Evolutionary conservation across 163 green algal species (phyloP), one percentile per base, ranked within the genome.

Genomic region (Trebouxiophyceae sp.): DNA sequence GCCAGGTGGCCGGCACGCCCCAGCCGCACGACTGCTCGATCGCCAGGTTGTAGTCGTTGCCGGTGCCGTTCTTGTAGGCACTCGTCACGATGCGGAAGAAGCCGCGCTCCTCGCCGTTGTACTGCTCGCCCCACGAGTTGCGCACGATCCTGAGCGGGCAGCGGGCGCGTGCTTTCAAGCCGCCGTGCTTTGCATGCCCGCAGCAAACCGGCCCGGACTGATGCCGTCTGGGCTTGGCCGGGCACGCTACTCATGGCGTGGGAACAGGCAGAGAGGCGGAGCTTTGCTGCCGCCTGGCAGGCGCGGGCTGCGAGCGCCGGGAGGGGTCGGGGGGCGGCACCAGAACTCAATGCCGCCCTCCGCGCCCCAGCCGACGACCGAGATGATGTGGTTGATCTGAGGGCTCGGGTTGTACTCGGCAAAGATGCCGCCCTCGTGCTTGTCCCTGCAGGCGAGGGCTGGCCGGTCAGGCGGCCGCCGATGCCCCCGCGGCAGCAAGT

Each of bases 331-430:
- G 39, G 39, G 19, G 39, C 31, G 46, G 16, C 45, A 71, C 89
- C 89, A 96, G 74, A 83, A 91, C 62, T 92, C 86, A 0, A 82
- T 67, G 28, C 76, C 85, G 31, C 86, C 75, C 33, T 91, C 83
- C 34, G 81, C 74, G 30, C 82, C 86, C 87, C 89, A 96, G 50
- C 89, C 89, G 16, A 93, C 77, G 0, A 96, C 82, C 27, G 65
- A 80, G 45, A 96, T 75, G 44, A 93, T 79, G 69, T 96, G 89
- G 82, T 95, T 95, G 59, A 84, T 81, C 5, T 44, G 19, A 1
- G 78, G 44, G 22, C 66, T 61, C 39, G 67, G 29, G 6, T 68
- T 67, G 46, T 69, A 68, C 70, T 93, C 78, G 4, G 78, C 74
- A 55, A 86, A 93, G n/a, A 91, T 68, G 29, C 81, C 83, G 56